phyloP scores from a whole-genome alignment of 2,329 filamentous ascomycete species.

The Metarhizium sp. region DNA sequence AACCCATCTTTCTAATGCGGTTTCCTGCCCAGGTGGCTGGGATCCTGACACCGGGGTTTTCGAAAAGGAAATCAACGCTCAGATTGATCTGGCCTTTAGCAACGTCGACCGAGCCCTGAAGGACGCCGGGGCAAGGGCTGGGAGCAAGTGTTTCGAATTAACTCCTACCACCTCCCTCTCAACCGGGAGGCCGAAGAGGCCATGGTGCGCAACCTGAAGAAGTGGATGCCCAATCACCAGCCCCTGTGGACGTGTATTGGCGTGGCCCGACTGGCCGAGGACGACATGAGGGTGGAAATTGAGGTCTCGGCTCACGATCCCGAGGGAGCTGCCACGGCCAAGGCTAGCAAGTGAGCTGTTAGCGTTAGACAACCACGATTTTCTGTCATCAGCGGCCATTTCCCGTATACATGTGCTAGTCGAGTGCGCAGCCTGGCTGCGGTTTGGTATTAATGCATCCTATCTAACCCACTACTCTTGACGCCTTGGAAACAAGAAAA shows the following conservation, averaged over 20 bases:
- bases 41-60: slow-evolving; percentile 11
- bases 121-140: slow-evolving; percentile 46
- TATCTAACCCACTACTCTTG: slow-evolving; percentile 5
- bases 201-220: slow-evolving; percentile 37
- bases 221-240: slow-evolving; percentile 41
- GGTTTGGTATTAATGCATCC: slow-evolving; percentile 3
- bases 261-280: slow-evolving; percentile 34
- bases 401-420: background rate
- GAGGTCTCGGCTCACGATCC: slow-evolving; percentile 40
- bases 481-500: slow-evolving; percentile 3
- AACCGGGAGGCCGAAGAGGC: slow-evolving; percentile 27
- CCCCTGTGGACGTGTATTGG: slow-evolving; percentile 46
- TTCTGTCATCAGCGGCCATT: too few species aligned
- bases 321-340: background rate
- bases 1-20: slow-evolving; percentile 36
- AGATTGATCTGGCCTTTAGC: slow-evolving; percentile 43
- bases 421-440: background rate
- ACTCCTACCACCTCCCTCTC: slow-evolving; percentile 34
- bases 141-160: slow-evolving; percentile 42
- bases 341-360: background rate
- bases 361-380: background rate
- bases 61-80: slow-evolving; percentile 27
- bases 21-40: slow-evolving; percentile 20
- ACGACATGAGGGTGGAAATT: slow-evolving; percentile 49
- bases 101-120: slow-evolving; percentile 45